A percentile compares a stretch with the other conserved stretches of the same genome.
Evolutionary conservation across 257 asterid species (phyloP).

Genomic region (Penstemon barbatus): DNA sequence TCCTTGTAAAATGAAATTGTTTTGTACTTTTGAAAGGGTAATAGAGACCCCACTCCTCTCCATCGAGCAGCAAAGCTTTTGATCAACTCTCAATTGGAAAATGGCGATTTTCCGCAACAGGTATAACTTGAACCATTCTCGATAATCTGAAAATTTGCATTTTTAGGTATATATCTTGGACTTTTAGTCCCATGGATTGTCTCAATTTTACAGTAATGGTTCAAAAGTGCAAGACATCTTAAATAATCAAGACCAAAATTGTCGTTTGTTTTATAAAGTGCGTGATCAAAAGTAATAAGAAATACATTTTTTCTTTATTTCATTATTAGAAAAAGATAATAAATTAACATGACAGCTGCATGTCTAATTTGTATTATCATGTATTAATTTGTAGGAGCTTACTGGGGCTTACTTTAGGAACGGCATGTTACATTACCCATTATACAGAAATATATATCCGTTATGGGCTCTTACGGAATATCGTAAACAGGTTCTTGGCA

Average conservation of each 20-base stretch:
- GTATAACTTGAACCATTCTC: slow-evolving; percentile 29
- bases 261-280: too few relatives aligned
- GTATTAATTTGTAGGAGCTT: slow-evolving; percentile 48
- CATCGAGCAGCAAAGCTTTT: slow-evolving; percentile 67
- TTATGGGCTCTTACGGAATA: slow-evolving; percentile 84
- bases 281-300: too few relatives aligned
- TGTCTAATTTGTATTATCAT: neutral
- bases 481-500: slow-evolving; percentile 34
- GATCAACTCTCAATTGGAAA: slow-evolving; percentile 75
- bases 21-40: slow-evolving; percentile 27
- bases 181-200: too few relatives aligned
- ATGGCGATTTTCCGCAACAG: slow-evolving; percentile 86
- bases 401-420: slow-evolving; percentile 78
- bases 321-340: neutral
- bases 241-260: too few relatives aligned
- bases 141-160: too few relatives aligned
- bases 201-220: too few relatives aligned
- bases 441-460: slow-evolving; percentile 67
- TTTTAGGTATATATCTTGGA: too few relatives aligned
- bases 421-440: slow-evolving; percentile 84
- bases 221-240: too few relatives aligned
- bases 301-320: neutral
- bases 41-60: slow-evolving; percentile 62
- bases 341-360: neutral
- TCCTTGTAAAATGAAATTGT: neutral